Conservation (phyloP, 2,329 filamentous ascomycete genomes). For the Nannizzia gypsea region DNA sequence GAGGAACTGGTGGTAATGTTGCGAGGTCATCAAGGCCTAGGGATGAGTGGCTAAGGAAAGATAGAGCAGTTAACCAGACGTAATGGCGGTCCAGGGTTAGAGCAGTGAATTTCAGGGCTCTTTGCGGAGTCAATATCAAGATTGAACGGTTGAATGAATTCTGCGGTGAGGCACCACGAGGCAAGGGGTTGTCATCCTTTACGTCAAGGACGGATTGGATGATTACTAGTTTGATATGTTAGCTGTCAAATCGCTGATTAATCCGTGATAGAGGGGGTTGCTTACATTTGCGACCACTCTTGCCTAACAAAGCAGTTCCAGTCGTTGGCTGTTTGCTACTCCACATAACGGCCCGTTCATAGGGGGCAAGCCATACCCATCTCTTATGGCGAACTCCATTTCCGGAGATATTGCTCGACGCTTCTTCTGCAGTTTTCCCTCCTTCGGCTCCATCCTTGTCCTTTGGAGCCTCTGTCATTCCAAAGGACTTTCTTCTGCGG, state of each 20-base stretch:
- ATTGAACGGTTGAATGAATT: slow-evolving; percentile 81
- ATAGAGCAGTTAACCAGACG: slow-evolving; percentile 85
- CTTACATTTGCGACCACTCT: slow-evolving; percentile 80
- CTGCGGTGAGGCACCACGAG: slow-evolving; percentile 50
- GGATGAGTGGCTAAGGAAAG: slow-evolving; percentile 83
- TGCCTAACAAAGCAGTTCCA: slow-evolving; percentile 79
- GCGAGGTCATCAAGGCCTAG: slow-evolving; percentile 67
- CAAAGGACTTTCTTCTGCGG: slow-evolving; percentile 67
- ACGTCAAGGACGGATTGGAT: slow-evolving; percentile 97
- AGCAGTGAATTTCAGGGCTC: slow-evolving; percentile 91
- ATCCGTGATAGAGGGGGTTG: background rate
- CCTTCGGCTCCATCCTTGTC: slow-evolving; percentile 31
- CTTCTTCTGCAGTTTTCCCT: slow-evolving; percentile 51
- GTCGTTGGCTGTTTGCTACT: slow-evolving; percentile 92
- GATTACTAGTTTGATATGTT: slow-evolving; percentile 47
- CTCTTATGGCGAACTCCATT: slow-evolving; percentile 71
- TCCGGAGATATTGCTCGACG: slow-evolving; percentile 55
- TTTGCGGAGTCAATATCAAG: slow-evolving; percentile 80
- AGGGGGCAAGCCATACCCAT: slow-evolving; percentile 97
- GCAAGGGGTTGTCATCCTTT: slow-evolving; percentile 79
- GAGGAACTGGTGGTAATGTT: slow-evolving; percentile 43
- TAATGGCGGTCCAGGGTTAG: slow-evolving; percentile 75
- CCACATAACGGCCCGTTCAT: slow-evolving; percentile 94
- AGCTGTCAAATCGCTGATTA: slow-evolving; percentile 17
- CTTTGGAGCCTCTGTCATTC: slow-evolving; percentile 43